A percentile compares a stretch with the other conserved stretches of the same genome.
phyloP scores from a whole-genome alignment of 495 filamentous ascomycete species.

The Xylaria nigripes region DNA sequence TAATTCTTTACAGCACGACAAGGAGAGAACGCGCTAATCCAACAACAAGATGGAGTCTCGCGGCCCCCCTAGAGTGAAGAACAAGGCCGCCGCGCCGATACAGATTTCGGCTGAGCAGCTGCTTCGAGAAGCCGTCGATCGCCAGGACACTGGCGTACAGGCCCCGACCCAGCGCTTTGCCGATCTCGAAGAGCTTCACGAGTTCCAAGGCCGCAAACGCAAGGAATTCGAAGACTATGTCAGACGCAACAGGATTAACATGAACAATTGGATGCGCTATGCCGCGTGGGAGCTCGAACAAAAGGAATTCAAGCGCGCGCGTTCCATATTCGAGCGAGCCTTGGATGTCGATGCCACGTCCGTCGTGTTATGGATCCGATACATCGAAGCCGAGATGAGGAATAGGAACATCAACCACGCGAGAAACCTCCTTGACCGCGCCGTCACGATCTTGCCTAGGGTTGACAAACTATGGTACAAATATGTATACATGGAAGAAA shows the following conservation, averaged over 20 bases:
- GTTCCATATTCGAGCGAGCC: conserved; percentile 94
- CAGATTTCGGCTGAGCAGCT: conserved; percentile 97
- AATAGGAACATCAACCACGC: conserved; percentile 96
- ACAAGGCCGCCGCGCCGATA: conserved; percentile 80
- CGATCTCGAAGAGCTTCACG: conserved; percentile 95
- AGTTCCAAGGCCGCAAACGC: conserved; percentile 90
- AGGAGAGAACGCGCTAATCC: not conserved
- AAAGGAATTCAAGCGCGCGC: conserved; percentile 91
- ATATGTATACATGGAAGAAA: conserved; percentile 99
- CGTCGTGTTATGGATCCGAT: conserved; percentile 77
- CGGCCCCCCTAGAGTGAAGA: conserved; percentile 92
- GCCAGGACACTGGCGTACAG: conserved; percentile 81
- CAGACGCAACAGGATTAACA: conserved; percentile 84
- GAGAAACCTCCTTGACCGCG: conserved; percentile 86
- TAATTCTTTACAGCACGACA: not conserved
- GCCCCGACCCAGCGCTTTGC: conserved; percentile 91
- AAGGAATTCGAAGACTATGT: conserved; percentile 99
- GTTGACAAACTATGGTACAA: conserved; percentile 98
- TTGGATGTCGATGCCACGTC: conserved; percentile 84
- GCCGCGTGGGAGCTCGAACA: conserved; percentile 96
- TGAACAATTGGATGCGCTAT: conserved; percentile 99
- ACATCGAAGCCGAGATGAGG: conserved; percentile 96
- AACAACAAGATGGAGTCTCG: conserved; percentile 73
- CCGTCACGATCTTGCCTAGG: conserved; percentile 83
- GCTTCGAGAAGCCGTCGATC: conserved; percentile 93